Percentiles rank a stretch among this genome's conserved stretches.
Evolutionary conservation across 2,329 filamentous ascomycete species (phyloP).

Genomic region (Xylaria digitata): DNA sequence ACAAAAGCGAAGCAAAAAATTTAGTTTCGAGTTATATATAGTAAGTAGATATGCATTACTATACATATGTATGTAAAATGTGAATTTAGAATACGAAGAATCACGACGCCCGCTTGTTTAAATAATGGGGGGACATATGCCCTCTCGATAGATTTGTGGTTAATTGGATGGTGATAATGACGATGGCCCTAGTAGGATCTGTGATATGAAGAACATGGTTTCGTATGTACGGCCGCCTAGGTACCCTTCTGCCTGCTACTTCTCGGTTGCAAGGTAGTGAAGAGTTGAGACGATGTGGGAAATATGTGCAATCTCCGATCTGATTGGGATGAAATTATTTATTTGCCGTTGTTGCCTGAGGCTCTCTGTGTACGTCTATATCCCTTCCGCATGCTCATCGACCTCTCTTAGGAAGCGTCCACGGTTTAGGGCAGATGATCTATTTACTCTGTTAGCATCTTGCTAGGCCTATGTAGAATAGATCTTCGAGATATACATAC

Average conservation of each 20-base stretch:
- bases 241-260: not conserved
- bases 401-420: constrained; percentile 72
- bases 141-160: constrained; percentile 7
- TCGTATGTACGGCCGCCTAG: constrained; percentile 4
- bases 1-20: not conserved
- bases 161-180: not conserved
- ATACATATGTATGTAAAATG: not conserved
- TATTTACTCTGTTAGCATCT: constrained; percentile 47
- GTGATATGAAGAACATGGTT: not conserved
- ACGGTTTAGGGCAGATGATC: constrained; percentile 76
- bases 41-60: not conserved
- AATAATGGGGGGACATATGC: not conserved
- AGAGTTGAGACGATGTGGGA: not conserved
- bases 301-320: constrained; percentile 12
- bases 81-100: constrained; percentile 4
- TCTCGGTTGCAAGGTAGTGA: not conserved
- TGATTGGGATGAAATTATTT: not conserved
- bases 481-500: constrained; percentile 62
- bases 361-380: constrained; percentile 8
- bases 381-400: constrained; percentile 33
- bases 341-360: not conserved
- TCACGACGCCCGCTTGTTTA: constrained; percentile 16
- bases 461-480: not conserved
- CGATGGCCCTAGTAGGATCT: not conserved
- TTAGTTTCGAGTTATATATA: constrained; percentile 4